Percentiles rank a stretch among this genome's conserved stretches.
phyloP scores from a whole-genome alignment of 345 rosid species.

The Trapa incisa region DNA sequence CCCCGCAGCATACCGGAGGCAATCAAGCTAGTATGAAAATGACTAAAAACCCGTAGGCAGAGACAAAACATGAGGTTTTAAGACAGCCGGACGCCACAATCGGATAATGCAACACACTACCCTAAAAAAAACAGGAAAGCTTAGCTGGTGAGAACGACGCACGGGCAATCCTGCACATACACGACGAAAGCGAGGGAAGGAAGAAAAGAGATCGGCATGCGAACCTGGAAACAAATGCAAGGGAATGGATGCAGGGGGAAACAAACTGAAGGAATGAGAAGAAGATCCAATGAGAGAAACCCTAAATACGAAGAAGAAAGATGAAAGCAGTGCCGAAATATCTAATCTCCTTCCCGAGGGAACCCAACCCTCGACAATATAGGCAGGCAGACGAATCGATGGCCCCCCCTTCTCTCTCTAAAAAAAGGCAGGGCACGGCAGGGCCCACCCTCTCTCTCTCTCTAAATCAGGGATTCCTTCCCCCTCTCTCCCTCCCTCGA shows the following conservation, averaged over 20 bases:
- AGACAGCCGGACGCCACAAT: neutral
- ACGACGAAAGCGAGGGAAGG: neutral
- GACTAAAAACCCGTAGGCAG: neutral
- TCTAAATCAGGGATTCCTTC: neutral
- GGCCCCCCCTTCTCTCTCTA: neutral
- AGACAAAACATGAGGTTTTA: neutral
- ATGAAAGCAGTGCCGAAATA: neutral
- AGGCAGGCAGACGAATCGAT: neutral
- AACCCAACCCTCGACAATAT: neutral
- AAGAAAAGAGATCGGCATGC: neutral
- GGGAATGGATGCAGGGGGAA: neutral
- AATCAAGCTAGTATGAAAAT: neutral
- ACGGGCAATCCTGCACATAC: neutral
- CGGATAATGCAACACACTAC: neutral
- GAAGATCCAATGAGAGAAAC: constrained; percentile 5
- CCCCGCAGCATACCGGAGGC: neutral
- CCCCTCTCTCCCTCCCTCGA: neutral
- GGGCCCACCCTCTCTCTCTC: neutral
- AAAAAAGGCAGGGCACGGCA: neutral
- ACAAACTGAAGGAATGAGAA: neutral
- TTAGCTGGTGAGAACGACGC: neutral
- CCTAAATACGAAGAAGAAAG: neutral
- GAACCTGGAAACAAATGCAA: neutral
- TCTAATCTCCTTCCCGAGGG: neutral
- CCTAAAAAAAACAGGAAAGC: neutral